Evolutionary conservation across 1,284 basidiomycete genomes (phyloP), one percentile per base, ranked within the genome.

Genomic region (Ceratobasidium theobromae): DNA sequence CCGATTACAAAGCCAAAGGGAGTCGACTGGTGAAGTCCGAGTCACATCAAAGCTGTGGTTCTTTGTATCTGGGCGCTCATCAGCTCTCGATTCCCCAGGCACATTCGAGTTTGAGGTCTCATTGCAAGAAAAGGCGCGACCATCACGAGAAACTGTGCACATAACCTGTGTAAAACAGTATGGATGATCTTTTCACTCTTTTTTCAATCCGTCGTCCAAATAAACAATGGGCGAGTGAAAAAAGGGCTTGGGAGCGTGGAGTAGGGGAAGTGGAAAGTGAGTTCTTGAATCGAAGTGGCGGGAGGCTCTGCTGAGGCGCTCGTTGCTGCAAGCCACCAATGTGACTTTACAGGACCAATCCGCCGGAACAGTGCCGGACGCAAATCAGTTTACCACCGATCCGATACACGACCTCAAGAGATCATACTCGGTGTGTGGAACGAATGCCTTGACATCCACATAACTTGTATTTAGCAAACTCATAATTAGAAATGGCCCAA

Each of bases 401-500:
- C 57, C 57, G 57, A 51, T 46, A 62, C 45, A 49, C 57, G 30
- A 62, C 57, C 57, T 62, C 57, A 51, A 62, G 46, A n/a, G n/a
- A 62, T 33, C 32, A 40, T 58, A 49, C 35, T 49, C 46, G 46
- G 57, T 62, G 57, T 38, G 57, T 62, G 3, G 46, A 49, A 51
- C 46, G 33, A 49, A 62, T 62, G 57, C 33, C 28, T 25, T 27
- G 32, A 23, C 46, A 23, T n/a, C 2, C 28, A 27, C 12, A 5
- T n/a, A 49, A 11, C 57, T 40, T 23, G 41, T 32, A 51, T 35
- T 41, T 18, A 38, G 14, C 1, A 49, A 28, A 52, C 6, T 30
- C 3, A 16, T 52, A 21, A 8, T 14, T 51, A 72, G 76, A 74
- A 84, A 97, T 98, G 95, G 94, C 93, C 81, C 93, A 98, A 88